Conservation (phyloP, 257 asterid species). For the Solanum lycopersicoides region DNA sequence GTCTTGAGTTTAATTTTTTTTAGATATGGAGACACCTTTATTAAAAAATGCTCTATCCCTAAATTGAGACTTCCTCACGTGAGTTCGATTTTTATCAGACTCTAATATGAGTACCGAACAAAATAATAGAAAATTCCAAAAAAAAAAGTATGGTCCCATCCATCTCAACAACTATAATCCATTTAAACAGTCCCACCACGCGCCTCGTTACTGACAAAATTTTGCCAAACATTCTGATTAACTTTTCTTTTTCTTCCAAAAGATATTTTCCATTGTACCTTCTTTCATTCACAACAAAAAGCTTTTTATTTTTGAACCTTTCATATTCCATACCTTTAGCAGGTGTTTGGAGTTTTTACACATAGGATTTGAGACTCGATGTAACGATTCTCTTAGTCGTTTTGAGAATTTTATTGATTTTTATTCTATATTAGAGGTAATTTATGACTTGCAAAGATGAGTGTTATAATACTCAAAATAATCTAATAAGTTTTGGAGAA, state of each 20-base stretch:
- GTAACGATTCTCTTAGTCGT: neutral
- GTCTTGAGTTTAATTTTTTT: accelerated
- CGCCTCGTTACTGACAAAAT: neutral
- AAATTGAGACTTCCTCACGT: accelerated
- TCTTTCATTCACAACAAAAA: neutral
- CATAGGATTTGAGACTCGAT: neutral
- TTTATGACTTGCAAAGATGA: no score
- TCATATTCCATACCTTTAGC: neutral
- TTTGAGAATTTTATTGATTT: no score
- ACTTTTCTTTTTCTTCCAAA: neutral
- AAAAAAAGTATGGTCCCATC: neutral
- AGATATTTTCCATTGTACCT: neutral
- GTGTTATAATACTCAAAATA: neutral
- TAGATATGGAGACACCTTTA: accelerated
- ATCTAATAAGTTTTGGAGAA: neutral
- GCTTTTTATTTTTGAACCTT: no score
- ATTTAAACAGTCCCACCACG: neutral
- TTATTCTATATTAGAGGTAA: no score
- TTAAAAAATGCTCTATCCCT: accelerated
- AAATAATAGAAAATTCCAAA: no score
- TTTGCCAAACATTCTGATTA: neutral
- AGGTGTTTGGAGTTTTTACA: neutral
- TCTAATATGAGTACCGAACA: no score
- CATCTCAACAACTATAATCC: neutral
- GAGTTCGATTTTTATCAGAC: accelerated